Evolutionary conservation across 1,139 yeast genomes (phyloP).

Genomic region (Zygosaccharomyces sapae): DNA sequence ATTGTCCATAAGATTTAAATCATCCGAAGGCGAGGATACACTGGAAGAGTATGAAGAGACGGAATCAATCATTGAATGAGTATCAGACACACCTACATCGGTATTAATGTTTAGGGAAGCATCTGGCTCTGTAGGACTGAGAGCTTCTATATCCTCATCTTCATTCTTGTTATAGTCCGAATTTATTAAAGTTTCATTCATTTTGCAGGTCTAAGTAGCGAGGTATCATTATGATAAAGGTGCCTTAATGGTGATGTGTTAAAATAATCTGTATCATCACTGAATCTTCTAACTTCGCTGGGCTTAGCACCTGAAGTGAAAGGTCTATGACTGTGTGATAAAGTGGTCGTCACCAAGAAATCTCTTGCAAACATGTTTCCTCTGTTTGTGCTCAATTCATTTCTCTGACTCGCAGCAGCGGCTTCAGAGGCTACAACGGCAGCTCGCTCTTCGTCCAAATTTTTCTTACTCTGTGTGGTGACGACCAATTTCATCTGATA

Average conservation of each 20-base stretch:
- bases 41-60: conserved; percentile 7
- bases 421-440: background rate
- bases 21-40: conserved; percentile 2
- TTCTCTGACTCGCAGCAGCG: background rate
- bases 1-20: conserved; percentile 5
- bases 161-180: conserved; percentile 10
- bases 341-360: conserved; percentile 23
- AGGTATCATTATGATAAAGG: conserved; percentile 29
- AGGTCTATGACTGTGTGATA: conserved; percentile 17
- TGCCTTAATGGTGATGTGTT: conserved; percentile 35
- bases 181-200: conserved; percentile 18
- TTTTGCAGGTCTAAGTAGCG: conserved; percentile 23
- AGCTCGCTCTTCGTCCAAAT: background rate
- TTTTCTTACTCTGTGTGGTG: conserved; percentile 7
- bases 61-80: conserved; percentile 7
- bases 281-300: conserved; percentile 25
- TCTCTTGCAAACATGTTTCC: conserved; percentile 15
- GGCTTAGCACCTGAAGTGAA: conserved; percentile 3
- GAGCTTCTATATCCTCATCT: too few relatives aligned
- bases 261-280: conserved; percentile 34
- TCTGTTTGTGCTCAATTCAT: conserved; percentile 4
- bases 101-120: too few relatives aligned
- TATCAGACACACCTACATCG: conserved; percentile 3
- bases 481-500: conserved; percentile 22
- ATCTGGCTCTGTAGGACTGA: too few relatives aligned